Percentiles rank a stretch among this genome's conserved stretches.
Evolutionary conservation across 805 yeast genomes (phyloP).

Genomic region (Kluyveromyces aestuarii): DNA sequence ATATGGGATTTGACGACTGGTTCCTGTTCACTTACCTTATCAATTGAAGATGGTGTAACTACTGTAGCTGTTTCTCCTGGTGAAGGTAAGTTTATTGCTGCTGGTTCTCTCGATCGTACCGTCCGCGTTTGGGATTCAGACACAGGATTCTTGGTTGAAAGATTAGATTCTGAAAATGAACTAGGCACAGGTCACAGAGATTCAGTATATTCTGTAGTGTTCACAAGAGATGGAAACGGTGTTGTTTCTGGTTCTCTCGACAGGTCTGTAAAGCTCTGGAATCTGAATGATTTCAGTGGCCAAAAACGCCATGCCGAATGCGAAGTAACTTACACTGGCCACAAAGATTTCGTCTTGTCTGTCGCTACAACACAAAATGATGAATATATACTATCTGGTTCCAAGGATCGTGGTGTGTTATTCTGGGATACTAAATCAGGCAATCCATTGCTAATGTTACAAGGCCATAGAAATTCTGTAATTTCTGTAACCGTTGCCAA

Average conservation of each 20-base stretch:
- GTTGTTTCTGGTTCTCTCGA: constrained; percentile 93
- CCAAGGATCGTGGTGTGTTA: constrained; percentile 93
- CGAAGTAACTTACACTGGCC: constrained; percentile 90
- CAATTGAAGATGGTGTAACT: constrained; percentile 96
- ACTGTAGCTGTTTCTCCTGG: constrained; percentile 91
- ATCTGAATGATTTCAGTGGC: constrained; percentile 40
- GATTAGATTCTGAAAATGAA: constrained; percentile 83
- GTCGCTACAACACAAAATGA: constrained; percentile 93
- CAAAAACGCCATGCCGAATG: constrained; percentile 47
- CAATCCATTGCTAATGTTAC: constrained; percentile 88
- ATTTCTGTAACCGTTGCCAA: constrained; percentile 90
- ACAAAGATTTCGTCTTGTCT: constrained; percentile 88
- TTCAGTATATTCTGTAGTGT: constrained; percentile 90
- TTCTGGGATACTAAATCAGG: constrained; percentile 94
- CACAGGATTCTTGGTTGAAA: constrained; percentile 84
- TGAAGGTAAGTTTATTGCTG: constrained; percentile 88
- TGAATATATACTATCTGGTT: constrained; percentile 85
- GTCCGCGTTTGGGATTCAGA: constrained; percentile 96
- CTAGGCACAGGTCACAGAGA: constrained; percentile 91
- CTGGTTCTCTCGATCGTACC: constrained; percentile 91
- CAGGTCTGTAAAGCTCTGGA: constrained; percentile 94
- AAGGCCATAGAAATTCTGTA: constrained; percentile 94
- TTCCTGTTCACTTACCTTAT: constrained; percentile 77
- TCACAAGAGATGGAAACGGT: constrained; percentile 84
- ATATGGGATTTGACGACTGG: constrained; percentile 91